Evolutionary conservation across 139 green algal species (phyloP), one percentile per base, ranked within the genome.

Genomic region (Penium margaritaceum): DNA sequence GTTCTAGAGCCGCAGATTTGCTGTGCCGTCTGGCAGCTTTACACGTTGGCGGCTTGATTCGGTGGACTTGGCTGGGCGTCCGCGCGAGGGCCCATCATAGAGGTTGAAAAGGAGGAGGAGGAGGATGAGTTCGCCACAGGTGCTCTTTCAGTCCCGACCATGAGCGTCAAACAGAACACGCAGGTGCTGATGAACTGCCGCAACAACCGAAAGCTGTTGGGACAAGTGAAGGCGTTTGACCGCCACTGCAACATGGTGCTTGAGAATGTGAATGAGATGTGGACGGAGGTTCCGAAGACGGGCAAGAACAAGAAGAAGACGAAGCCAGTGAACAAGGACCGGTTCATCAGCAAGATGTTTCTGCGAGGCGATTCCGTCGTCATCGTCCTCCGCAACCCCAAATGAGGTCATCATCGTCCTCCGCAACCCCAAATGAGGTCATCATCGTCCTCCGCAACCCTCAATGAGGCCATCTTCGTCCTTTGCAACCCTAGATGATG

Each of bases 201-300:
- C 27, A 99, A 99, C 86, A 99, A 99, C 83, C 84, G 91, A 58
- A 99, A 99, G 84, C 82, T 99, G 37, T 84, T 99, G 24, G 94
- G 82, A 0, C 81, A 92, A 3, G 89, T 99, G 3, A 99, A 98
- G 81, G 94, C 94, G 0, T 99, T 99, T 71, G 94, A 99, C 82
- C 81, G 94, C 33, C 94, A 99, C 83, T 97, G 88, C 86, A 99
- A 99, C 87, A 98, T 99, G 94, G 85, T 99, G 19, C 70, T 99
- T 30, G 94, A 99, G 73, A 98, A 97, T 72, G 94, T 99, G 12
- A 96, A 95, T 63, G 94, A 99, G 83, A 96, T 99, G 87, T 99
- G 95, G 95, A 96, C 90, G 47, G 94, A 99, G 88, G 90, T 94
- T 79, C 72, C 74, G 34, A 75, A 80, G 74, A 90, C 85, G 2